Base-by-base conservation (phyloP, 768 basidiomycete genomes). In the Asterophora lycoperdoides region DNA sequence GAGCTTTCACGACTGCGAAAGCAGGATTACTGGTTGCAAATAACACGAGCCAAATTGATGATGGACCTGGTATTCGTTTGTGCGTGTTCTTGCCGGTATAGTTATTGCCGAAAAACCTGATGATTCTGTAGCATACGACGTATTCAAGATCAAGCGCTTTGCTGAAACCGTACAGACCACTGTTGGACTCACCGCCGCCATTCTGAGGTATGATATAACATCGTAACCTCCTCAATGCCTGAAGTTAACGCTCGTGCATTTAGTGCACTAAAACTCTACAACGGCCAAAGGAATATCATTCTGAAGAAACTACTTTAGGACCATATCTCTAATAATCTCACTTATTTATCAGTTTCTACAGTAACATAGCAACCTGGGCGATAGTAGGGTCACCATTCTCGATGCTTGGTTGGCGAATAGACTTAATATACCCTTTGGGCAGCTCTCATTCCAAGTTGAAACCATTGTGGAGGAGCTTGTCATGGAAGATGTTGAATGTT, bases 21-120 rank as follows among this genome's bases (percentile, higher is more conserved):
- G 55, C 83, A 89, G 65, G 81, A 80, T 56, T 83, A 84, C 58
- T 92, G 89, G 89, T 68, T 92, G 40, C 80, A 80, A 56, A 64
- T 87, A 42, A 76, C 83, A 19, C 70, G 84, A 49, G 70, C 74
- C 47, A 93, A 93, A 70, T 69, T 93, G 51, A 59, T 77, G 36
- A 89, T 91, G 88, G 90, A 93, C 64, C 68, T 93, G 52, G 80
- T 90, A 59, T 93, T 92, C 67, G 90, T 91, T 61, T 90, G 89
- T 93, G 62, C 57, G 71, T 70, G 26, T 49, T 55, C 26, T 14
- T n/a, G 40, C 49, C 44, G n/a, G 51, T 45, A 42, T 44, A 56
- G 49, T 48, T 62, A 51, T 15, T 46, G 36, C 43, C 36, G 6
- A 15, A 30, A 20, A 26, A 30, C 23, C 53, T 57, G 35, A 49